phyloP scores from a whole-genome alignment of 352 stramenopile species.

The Pythium dissotocum region DNA sequence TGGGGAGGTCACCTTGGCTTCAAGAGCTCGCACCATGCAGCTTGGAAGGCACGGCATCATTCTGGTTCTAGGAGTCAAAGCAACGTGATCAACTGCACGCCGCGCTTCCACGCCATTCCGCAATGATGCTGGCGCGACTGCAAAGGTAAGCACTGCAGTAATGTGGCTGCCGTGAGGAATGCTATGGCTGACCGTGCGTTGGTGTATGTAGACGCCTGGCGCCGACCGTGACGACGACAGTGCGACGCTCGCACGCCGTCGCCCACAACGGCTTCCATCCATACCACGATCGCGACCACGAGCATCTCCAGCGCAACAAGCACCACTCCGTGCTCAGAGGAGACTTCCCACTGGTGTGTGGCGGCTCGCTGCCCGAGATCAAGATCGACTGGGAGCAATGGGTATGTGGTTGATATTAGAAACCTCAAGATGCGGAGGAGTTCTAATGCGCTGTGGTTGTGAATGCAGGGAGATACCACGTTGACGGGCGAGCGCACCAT shows the following conservation, averaged over 20 bases:
- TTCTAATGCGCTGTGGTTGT: background rate
- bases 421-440: background rate
- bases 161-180: background rate
- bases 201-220: slow-evolving; percentile 13
- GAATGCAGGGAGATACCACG: slow-evolving; percentile 54
- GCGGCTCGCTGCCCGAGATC: slow-evolving; percentile 59
- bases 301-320: slow-evolving; percentile 66
- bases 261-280: slow-evolving; percentile 25
- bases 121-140: slow-evolving; percentile 18
- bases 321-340: slow-evolving; percentile 65
- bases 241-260: slow-evolving; percentile 40
- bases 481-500: slow-evolving; percentile 74
- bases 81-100: background rate
- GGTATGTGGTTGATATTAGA: slow-evolving; percentile 28
- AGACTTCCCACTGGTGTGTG: slow-evolving; percentile 58
- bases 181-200: background rate
- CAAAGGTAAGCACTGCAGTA: slow-evolving; percentile 12
- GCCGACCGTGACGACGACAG: slow-evolving; percentile 10
- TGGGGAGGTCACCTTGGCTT: background rate
- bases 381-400: slow-evolving; percentile 80
- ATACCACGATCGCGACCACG: slow-evolving; percentile 23
- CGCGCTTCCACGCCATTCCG: background rate
- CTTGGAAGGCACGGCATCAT: slow-evolving; percentile 17
- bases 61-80: slow-evolving; percentile 26
- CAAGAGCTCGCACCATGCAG: background rate